Conservation (phyloP, 306 rosid genomes). For the Luffa acutangula region DNA sequence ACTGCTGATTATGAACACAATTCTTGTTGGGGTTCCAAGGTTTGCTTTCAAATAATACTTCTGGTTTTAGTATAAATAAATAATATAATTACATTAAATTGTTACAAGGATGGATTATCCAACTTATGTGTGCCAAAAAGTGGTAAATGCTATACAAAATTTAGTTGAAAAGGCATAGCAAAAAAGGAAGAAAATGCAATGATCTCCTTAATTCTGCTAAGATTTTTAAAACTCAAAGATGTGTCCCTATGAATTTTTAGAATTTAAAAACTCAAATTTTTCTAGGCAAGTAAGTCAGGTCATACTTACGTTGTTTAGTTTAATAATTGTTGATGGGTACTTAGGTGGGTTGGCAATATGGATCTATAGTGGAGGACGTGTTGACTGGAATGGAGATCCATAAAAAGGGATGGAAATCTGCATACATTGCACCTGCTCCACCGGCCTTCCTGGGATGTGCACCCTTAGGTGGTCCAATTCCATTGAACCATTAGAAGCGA, state of each 20-base stretch:
- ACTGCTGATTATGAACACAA: constrained; percentile 5
- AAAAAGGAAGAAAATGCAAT: too few species aligned
- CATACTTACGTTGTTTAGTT: not conserved
- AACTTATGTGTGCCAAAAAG: too few species aligned
- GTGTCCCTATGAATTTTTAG: too few species aligned
- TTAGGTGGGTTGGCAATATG: constrained; percentile 31
- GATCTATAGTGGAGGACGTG: constrained; percentile 22
- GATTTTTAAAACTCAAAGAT: too few species aligned
- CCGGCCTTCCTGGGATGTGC: constrained; percentile 45
- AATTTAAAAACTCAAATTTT: too few species aligned
- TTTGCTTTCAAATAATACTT: not conserved
- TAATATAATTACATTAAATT: not conserved
- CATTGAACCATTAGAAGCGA: constrained; percentile 53
- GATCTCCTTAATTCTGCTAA: too few species aligned
- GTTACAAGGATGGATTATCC: not conserved
- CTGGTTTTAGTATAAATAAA: not conserved
- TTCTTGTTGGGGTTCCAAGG: constrained; percentile 13
- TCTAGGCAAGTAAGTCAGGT: too few species aligned
- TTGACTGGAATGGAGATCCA: constrained; percentile 26
- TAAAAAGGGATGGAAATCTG: constrained; percentile 20
- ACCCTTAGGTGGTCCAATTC: constrained; percentile 31
- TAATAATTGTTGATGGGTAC: not conserved
- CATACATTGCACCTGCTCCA: constrained; percentile 20
- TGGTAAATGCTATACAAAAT: too few species aligned
- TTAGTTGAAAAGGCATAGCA: too few species aligned